phyloP scores from a whole-genome alignment of 371 early-diverging fungal species.

The Apophysomyces ossiformis region DNA sequence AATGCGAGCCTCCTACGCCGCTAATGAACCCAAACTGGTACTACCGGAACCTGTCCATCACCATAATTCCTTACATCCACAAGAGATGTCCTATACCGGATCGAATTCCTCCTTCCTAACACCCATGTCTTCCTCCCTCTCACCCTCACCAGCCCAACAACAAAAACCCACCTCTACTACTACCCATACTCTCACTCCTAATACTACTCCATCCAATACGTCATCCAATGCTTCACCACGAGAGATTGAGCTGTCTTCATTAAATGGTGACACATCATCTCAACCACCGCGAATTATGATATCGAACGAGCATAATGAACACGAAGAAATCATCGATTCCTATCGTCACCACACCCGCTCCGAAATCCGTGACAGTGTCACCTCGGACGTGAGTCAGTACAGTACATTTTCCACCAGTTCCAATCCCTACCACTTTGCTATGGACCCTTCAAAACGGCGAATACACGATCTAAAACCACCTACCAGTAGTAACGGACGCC shows the following conservation, averaged over 20 bases:
- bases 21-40: conserved; percentile 4
- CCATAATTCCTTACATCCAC: neutral
- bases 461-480: neutral
- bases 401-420: conserved; percentile 15
- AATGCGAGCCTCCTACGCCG: conserved; percentile 32
- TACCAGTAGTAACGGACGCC: neutral
- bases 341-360: conserved; percentile 1
- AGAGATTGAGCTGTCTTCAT: neutral
- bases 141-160: neutral
- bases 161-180: neutral
- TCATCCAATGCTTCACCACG: neutral
- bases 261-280: neutral
- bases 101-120: neutral
- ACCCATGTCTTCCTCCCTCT: conserved; percentile 9
- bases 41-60: neutral
- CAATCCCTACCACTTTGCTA: neutral
- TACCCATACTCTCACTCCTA: neutral
- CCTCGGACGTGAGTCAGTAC: conserved; percentile 20
- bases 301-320: conserved; percentile 19
- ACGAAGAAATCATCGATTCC: conserved; percentile 9
- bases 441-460: neutral
- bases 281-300: conserved; percentile 19
- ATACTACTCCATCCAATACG: neutral
- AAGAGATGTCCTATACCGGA: neutral
- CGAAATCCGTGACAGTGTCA: conserved; percentile 11